Evolutionary conservation across 345 rosid genomes (phyloP).

Genomic region (Camelina hispida): DNA sequence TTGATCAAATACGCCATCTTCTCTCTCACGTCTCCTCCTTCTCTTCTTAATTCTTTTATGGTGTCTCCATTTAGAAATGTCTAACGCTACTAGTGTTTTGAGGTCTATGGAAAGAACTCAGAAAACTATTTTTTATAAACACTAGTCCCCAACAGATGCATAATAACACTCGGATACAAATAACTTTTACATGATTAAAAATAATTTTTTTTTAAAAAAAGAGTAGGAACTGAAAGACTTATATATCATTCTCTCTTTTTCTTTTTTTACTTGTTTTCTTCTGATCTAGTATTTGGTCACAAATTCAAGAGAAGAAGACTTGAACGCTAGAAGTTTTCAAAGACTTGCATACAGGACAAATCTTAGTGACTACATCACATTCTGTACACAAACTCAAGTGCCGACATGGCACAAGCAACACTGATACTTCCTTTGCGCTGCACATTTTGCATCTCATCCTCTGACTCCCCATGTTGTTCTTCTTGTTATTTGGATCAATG

Average conservation of each 20-base stretch:
- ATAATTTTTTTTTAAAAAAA: neutral
- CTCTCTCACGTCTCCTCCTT: no score
- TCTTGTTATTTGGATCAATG: constrained; percentile 48
- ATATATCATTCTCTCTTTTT: neutral
- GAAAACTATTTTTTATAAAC: no score
- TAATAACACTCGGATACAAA: neutral
- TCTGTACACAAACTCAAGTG: constrained; percentile 77
- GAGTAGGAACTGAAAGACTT: neutral
- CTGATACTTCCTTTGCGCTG: constrained; percentile 55
- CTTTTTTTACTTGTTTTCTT: neutral
- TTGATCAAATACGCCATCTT: no score
- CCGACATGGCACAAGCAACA: constrained; percentile 70
- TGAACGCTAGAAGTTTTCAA: constrained; percentile 62
- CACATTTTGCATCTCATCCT: constrained; percentile 61
- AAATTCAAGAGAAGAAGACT: constrained; percentile 50
- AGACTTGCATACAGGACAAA: constrained; percentile 67
- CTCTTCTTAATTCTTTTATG: no score
- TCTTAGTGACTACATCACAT: constrained; percentile 53
- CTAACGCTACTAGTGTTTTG: no score
- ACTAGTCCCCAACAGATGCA: neutral
- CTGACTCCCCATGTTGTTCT: constrained; percentile 20
- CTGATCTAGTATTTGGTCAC: neutral
- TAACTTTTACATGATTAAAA: neutral
- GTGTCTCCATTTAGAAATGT: no score
- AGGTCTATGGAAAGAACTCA: no score